Evolutionary conservation across 2,329 filamentous ascomycete genomes (phyloP), one percentile per base, ranked within the genome.

Genomic region (Exophiala calicioides): DNA sequence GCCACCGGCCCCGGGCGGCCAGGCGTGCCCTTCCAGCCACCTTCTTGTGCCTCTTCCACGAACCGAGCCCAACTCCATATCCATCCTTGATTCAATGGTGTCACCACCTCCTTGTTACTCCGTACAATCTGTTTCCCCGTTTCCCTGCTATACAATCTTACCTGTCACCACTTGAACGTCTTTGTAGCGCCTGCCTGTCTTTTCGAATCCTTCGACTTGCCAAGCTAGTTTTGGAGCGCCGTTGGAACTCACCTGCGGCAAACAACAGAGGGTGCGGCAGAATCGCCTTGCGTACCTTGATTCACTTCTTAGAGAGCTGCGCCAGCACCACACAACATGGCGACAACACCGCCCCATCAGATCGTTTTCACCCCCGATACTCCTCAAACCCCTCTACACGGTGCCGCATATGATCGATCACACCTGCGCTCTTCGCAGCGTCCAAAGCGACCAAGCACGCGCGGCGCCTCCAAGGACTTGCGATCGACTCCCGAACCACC

Each of bases 311-410:
- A 35, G 13, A 30, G 5, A 12, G 16, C 12, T 50, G 29, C 39
- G 26, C 16, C 16, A 41, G 35, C 33, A 20, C 34, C 20, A 24
- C 46, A 30, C 53, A 62, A 45, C 40, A 73, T 73, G 69, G 66
- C 70, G 41, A 66, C 70, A 27, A 74, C 71, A 57, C 71, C 71
- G 44, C 71, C 71, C n/a, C 63, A 66, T 26, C 57, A 58, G 39
- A 54, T 59, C 21, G 32, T 38, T 18, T 39, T 34, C 10, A 47
- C 44, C 20, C 53, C 55, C 26, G 43, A 66, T n/a, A 67, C 67
- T 36, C 73, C 73, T 33, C 61, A 63, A 31, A 71, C 71, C 48
- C 73, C 73, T 38, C 67, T 65, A 44, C 68, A 73, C 64, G 73
- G 72, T 34, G 58, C 70, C 47, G 65, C 63, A 46, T 71, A 73